Evolutionary conservation across 164 flowering plant species (phyloP).

Genomic region (Chloranthus sessilifolius): DNA sequence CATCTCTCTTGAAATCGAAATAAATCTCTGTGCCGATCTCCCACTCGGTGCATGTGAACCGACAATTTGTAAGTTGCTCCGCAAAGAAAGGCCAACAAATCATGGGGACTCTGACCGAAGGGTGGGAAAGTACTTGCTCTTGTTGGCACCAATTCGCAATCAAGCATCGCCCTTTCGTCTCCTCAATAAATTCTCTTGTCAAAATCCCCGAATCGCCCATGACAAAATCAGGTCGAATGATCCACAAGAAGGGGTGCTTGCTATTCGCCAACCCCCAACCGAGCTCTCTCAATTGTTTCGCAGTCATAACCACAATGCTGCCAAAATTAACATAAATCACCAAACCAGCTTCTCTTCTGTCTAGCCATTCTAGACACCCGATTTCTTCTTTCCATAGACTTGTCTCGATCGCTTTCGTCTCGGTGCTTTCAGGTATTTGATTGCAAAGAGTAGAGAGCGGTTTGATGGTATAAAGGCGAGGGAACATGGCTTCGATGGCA

Average conservation of each 20-base stretch:
- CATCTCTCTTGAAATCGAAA: conserved; percentile 25
- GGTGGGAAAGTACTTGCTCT: conserved; percentile 23
- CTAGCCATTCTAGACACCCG: conserved; percentile 51
- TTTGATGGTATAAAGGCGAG: conserved; percentile 4
- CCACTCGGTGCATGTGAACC: conserved; percentile 25
- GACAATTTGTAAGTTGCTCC: conserved; percentile 35
- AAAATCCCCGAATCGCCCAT: conserved; percentile 8
- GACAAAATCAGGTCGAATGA: conserved; percentile 30
- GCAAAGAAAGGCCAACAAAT: conserved; percentile 58
- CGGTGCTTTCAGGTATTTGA: not conserved
- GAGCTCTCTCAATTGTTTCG: conserved; percentile 50
- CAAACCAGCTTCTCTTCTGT: conserved; percentile 30
- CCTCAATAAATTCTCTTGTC: conserved; percentile 40
- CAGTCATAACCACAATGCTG: conserved; percentile 28
- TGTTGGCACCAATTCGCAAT: conserved; percentile 43
- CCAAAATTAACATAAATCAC: conserved; percentile 67
- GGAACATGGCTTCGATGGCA: conserved; percentile 2
- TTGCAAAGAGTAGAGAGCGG: conserved; percentile 9
- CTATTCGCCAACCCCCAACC: conserved; percentile 42
- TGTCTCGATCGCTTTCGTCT: no score
- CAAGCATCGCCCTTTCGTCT: conserved; percentile 23
- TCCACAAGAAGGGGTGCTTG: conserved; percentile 51
- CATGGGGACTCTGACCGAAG: conserved; percentile 37
- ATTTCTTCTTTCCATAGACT: no score
- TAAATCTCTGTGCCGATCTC: conserved; percentile 26